A percentile compares a stretch with the other conserved stretches of the same genome.
These are phyloP conservation scores for Harrya chromipes DNA, from an alignment of 768 basidiomycete species.

Conservation along the genomic window DNA sequence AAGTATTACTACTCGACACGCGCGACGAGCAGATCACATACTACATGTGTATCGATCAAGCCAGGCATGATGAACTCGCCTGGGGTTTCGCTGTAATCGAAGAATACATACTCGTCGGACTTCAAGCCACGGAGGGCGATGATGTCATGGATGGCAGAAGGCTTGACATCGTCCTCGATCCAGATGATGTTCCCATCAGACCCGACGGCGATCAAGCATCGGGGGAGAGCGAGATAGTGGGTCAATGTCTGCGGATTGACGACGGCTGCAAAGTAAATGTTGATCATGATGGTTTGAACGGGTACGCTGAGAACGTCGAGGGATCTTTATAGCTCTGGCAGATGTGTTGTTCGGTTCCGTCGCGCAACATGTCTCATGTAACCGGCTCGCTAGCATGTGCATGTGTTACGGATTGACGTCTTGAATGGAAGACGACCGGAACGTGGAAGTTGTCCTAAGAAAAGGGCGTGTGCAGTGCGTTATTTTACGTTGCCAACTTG, in stretches of 20 bases:
- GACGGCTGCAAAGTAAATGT: slow-evolving; percentile 54
- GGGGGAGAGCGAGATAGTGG: slow-evolving; percentile 44
- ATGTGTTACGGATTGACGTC: too few relatives aligned
- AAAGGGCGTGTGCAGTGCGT: too few relatives aligned
- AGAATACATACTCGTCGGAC: slow-evolving; percentile 30
- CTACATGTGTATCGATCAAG: slow-evolving; percentile 88
- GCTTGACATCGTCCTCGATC: slow-evolving; percentile 59
- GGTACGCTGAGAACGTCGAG: background rate
- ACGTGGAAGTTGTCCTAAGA: too few relatives aligned
- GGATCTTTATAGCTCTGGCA: background rate
- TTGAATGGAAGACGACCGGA: background rate
- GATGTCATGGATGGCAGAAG: slow-evolving; percentile 45
- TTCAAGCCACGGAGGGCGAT: slow-evolving; percentile 48
- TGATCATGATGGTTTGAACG: slow-evolving; percentile 14
- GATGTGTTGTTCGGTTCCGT: slow-evolving; percentile 1
- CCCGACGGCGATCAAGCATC: slow-evolving; percentile 53
- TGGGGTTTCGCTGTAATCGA: slow-evolving; percentile 32
- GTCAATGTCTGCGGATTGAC: slow-evolving; percentile 49
- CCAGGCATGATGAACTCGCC: slow-evolving; percentile 80
- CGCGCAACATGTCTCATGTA: background rate
- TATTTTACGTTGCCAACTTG: too few relatives aligned
- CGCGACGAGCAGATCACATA: slow-evolving; percentile 37
- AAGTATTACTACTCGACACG: too few relatives aligned
- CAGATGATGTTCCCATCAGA: slow-evolving; percentile 60
- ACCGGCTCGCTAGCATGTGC: too few relatives aligned